A percentile compares a stretch with the other conserved stretches of the same genome.
phyloP scores from a whole-genome alignment of 306 rosid species.

The Neltuma alba region DNA sequence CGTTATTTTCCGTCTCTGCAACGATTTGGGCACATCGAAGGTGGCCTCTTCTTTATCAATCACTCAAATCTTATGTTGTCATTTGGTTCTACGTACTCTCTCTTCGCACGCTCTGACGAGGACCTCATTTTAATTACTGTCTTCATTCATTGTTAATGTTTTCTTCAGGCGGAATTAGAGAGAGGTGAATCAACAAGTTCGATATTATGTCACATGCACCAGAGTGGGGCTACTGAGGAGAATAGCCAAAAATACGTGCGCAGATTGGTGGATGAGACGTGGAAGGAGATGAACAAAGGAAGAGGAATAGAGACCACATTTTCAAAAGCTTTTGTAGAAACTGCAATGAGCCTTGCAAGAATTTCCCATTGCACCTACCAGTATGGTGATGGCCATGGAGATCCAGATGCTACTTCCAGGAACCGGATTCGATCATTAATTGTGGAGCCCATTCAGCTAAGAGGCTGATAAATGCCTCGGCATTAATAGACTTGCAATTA shows the following conservation, averaged over 20 bases:
- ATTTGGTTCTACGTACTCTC: background rate
- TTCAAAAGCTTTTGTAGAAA: constrained; percentile 43
- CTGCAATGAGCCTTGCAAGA: constrained; percentile 48
- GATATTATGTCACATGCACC: constrained; percentile 42
- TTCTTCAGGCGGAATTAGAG: constrained; percentile 53
- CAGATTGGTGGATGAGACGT: constrained; percentile 38
- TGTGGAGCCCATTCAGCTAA: constrained; percentile 44
- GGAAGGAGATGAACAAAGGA: constrained; percentile 60
- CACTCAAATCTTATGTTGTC: background rate
- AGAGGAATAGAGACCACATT: constrained; percentile 30
- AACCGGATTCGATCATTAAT: constrained; percentile 42
- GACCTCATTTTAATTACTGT: background rate
- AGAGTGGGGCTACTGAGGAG: constrained; percentile 36
- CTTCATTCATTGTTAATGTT: background rate
- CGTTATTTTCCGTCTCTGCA: constrained; percentile 52
- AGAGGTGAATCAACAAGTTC: constrained; percentile 62
- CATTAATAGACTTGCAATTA: no score
- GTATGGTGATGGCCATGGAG: constrained; percentile 61
- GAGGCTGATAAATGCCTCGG: background rate
- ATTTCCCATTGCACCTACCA: constrained; percentile 56
- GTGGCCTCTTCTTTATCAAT: background rate
- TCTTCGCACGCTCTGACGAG: background rate
- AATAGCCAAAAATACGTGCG: constrained; percentile 21
- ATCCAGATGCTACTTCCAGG: constrained; percentile 35
- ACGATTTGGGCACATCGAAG: constrained; percentile 60